Evolutionary conservation across 2,329 filamentous ascomycete species (phyloP), one percentile per base, ranked within the genome.

Genomic region (Botrytis sinoallii): DNA sequence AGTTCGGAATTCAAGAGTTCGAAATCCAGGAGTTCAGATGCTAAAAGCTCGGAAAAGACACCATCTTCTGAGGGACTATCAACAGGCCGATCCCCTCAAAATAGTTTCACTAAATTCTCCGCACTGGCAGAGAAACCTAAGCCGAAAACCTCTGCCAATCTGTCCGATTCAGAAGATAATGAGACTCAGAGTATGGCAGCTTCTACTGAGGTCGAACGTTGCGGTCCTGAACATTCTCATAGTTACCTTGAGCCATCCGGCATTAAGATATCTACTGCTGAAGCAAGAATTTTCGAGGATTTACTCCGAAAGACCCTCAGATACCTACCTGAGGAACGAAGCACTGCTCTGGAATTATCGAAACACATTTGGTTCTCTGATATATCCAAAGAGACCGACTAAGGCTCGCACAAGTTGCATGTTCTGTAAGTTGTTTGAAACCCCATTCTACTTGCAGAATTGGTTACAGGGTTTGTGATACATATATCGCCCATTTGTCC

Each of bases 11-110:
- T 44, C 3, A 55, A 67, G 32, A 67, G 20, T 46, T 70, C 52
- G 2, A 22, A 67, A 10, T 29, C 63, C 1, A 66, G 48, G 44
- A 66, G n/a, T 2, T 46, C 64, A 20, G 29, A 66, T 29, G 38
- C 20, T n/a, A 70, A 42, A 22, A 71, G 68, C 44, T 71, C 70
- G 46, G 75, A 72, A 18, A 77, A 77, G 38, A 75, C 71, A 22
- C 72, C 74, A 4, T 75, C 76, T 12, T 77, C 76, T 4, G 76
- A 77, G 68, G 75, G 76, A 35, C 59, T 77, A 18, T 74, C 74
- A 8, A 75, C 70, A 14, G 71, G 38, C 32, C 10, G 4, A 18
- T 29, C n/a, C n/a, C 22, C 22, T 25, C n/a, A 35, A 10, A 64
- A 32, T 42, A 14, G 18, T 35, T 20, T 2, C 14, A 35, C 32